Evolutionary conservation across 2,329 filamentous ascomycete species (phyloP), one percentile per base, ranked within the genome.

Genomic region (Phialemonium atrogriseum): DNA sequence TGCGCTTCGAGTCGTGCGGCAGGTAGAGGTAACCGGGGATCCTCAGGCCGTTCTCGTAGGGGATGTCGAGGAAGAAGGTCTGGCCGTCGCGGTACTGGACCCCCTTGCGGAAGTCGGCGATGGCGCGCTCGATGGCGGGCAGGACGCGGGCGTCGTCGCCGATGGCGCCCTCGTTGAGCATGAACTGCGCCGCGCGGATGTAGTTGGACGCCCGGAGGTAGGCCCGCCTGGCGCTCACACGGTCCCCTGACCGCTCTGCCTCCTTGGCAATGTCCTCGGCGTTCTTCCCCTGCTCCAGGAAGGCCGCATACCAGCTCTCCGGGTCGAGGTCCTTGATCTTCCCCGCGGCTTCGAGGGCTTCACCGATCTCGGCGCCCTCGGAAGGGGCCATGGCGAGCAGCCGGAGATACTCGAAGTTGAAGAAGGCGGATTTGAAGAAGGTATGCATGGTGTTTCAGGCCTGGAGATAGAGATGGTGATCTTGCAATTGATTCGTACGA

Each of bases 171-270:
- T 28, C 29, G 5, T 28, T 16, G 9, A 43, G n/a, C 42, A 60
- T 51, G 46, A 51, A 62, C 12, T 46, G 42, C 28, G 44, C 48
- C 11, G 59, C 53, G 5, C 60, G 58, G 13, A 43, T 34, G 35
- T 63, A 68, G 41, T 61, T 66, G 36, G 50, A 47, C 0, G 61
- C 49, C 0, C 63, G 52, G 4, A 69, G 39, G 27, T 52, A 64
- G 1, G 51, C 62, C 12, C 47, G 29, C 3, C 50, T 45, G 0
- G 60, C 60, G 3, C 43, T 45, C 0, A 35, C 43, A 4, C 37
- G 43, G 37, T 64, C 42, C 1, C 56, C 55, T 3, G 34, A 21
- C 1, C 26, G 31, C 4, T 34, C 32, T 9, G 56, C 54, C 26
- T 64, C 52, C 7, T 56, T 35, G 2, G 51, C 62, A 5, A 60